These are phyloP conservation scores for Penicillium sp. DNA, from an alignment of 2,329 filamentous ascomycete species.

Conservation along the genomic window DNA sequence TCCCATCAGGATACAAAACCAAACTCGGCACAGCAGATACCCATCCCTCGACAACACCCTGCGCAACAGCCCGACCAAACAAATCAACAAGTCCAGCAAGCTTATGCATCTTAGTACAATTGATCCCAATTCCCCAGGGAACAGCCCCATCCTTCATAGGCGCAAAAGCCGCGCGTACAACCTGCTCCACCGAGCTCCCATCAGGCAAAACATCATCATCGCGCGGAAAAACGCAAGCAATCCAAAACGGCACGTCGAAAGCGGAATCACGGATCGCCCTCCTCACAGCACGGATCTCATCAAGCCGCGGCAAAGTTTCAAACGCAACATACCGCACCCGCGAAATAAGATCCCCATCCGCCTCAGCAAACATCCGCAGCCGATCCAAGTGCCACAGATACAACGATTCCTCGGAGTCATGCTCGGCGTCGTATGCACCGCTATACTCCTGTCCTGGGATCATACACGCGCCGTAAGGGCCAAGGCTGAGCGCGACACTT, in stretches of 20 bases:
- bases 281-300: conserved; percentile 59
- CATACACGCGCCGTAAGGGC: conserved; percentile 67
- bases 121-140: conserved; percentile 66
- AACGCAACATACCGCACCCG: conserved; percentile 57
- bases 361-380: conserved; percentile 50
- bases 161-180: conserved; percentile 41
- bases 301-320: conserved; percentile 63
- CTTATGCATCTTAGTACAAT: conserved; percentile 54
- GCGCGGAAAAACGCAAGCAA: conserved; percentile 61
- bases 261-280: conserved; percentile 28
- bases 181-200: conserved; percentile 49
- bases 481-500: conserved; percentile 56
- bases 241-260: conserved; percentile 53
- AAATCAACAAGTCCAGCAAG: conserved; percentile 24
- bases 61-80: conserved; percentile 17
- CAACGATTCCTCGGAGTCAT: conserved; percentile 47
- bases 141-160: conserved; percentile 18
- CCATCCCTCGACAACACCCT: conserved; percentile 5
- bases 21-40: conserved; percentile 46
- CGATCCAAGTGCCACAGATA: conserved; percentile 58
- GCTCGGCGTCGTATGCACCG: conserved; percentile 56
- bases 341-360: conserved; percentile 34
- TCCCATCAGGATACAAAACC: conserved; percentile 67
- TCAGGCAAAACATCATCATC: conserved; percentile 57
- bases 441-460: conserved; percentile 62